Base-by-base conservation (phyloP, 495 filamentous ascomycete species). In the Aspergillus asperescens region DNA sequence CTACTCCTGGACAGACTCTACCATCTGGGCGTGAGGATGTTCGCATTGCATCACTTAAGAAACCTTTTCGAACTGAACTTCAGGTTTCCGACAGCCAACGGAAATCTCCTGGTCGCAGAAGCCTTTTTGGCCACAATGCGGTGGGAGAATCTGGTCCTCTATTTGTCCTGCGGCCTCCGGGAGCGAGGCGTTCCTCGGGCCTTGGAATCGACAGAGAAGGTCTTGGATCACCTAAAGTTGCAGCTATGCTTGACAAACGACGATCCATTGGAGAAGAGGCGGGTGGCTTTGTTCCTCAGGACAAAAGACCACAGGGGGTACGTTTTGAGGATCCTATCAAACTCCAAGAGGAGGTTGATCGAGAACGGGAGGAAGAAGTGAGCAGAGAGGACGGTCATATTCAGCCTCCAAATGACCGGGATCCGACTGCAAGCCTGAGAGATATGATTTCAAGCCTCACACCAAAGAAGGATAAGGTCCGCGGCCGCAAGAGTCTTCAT, bases 391-490 rank as follows among this genome's bases (percentile, higher is more conserved):
- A 82, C 62, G 76, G 76, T 23, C 76, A 79, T 39, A 72, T 69
- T 31, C 61, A 52, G 5, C 77, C 79, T 16, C 71, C 76, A 28
- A 77, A 75, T 9, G 79, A 82, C 15, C 73, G 75, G 25, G 86
- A 87, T 50, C 71, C 71, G 1, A 86, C 84, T 1, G 64, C 79
- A 24, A 87, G 74, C 53, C 62, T 91, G 39, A 87, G 80, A 62
- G 84, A 87, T 51, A 85, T 87, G 82, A 91, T 91, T 34, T 78
- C 84, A 49, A 85, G 80, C 41, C 73, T 91, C 38, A 88, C 81
- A 5, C 87, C 87, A 2, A 89, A 89, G 72, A 89, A 89, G 64
- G 81, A 77, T 48, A 76, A 74, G 22, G 47, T 88, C 1, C 80
- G 78, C 20, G 80, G 79, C 18, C 83, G 87, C 18, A 91, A 91